A percentile compares a stretch with the other conserved stretches of the same genome.
Conservation (phyloP, 202 grass and related monocot genomes). For the Setaria italica region DNA sequence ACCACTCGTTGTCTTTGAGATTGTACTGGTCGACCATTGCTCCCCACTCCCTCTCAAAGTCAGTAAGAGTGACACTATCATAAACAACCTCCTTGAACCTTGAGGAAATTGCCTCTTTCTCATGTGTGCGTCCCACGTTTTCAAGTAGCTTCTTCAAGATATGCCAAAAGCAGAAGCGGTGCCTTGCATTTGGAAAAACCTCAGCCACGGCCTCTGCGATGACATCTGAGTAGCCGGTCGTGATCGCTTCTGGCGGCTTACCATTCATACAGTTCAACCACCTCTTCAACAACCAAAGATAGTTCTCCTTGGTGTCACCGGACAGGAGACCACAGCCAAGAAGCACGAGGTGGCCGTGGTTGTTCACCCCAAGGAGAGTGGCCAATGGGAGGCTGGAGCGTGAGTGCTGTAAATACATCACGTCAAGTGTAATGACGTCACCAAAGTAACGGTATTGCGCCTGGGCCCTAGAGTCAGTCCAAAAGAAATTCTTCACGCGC, state of each 20-base stretch:
- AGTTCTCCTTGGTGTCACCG: slow-evolving; percentile 70
- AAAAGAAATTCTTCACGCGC: slow-evolving; percentile 76
- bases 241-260: slow-evolving; percentile 73
- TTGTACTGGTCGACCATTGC: slow-evolving; percentile 71
- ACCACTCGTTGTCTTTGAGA: slow-evolving; percentile 78
- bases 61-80: slow-evolving; percentile 77
- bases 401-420: slow-evolving; percentile 58
- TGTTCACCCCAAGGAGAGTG: slow-evolving; percentile 80
- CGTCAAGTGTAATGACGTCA: slow-evolving; percentile 73
- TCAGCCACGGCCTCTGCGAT: slow-evolving; percentile 66
- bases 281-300: slow-evolving; percentile 77
- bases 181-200: slow-evolving; percentile 71
- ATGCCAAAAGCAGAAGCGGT: slow-evolving; percentile 90
- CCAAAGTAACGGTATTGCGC: slow-evolving; percentile 72
- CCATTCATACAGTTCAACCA: slow-evolving; percentile 82
- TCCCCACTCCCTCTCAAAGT: slow-evolving; percentile 91
- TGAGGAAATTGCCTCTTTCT: slow-evolving; percentile 65
- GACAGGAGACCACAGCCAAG: slow-evolving; percentile 81
- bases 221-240: slow-evolving; percentile 64
- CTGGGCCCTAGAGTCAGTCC: slow-evolving; percentile 78
- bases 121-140: slow-evolving; percentile 59
- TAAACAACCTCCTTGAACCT: slow-evolving; percentile 87
- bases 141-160: slow-evolving; percentile 85
- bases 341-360: slow-evolving; percentile 83
- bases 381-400: slow-evolving; percentile 52